Base-by-base conservation (phyloP, 345 rosid genomes). In the Eucalyptus cloeziana region DNA sequence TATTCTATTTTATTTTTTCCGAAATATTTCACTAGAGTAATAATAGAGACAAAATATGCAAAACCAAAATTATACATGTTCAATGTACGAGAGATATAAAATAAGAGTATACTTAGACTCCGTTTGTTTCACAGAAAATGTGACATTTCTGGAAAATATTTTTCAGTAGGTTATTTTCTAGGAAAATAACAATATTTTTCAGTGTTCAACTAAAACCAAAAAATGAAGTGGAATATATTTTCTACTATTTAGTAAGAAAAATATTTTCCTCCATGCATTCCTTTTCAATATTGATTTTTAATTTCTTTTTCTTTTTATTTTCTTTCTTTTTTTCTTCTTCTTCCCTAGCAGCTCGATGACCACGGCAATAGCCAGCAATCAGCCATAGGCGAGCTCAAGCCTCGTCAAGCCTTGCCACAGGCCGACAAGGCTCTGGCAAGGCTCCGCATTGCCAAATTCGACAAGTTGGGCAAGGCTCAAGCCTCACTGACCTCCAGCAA, bases 291-390 rank as follows among this genome's bases (percentile, higher is more conserved):
- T 50, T 50, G 7, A 6, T 50, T 51, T 51, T 15, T 15, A 50
- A 50, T 51, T 51, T 16, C 1, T 15, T 51, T 50, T 50, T 0
- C 0, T 50, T 13, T 49, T 49, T 15, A 3, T 50, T 50, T 50
- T 50, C 7, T 50, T 51, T 16, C 3, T 51, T 16, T 16, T 50
- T 51, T 16, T 15, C 19, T 50, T 50, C 52, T 50, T 51, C 54
- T 51, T 51, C 8, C 54, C 54, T 1, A 51, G 3, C 8, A 0
- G 2, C 1, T 51, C 22, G 1, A 52, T 52, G 58, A 7, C 58
- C 58, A 52, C 1, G 0, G 1, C 2, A 1, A 52, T 2, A 0
- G 25, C 10, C 1, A 0, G 0, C 58, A 52, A 52, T 19, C 0
- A 1, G 0, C 58, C 24, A 0, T 19, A 52, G 0, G 24, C 0